Percentiles rank a stretch among this genome's conserved stretches.
phyloP scores from a whole-genome alignment of 2,329 filamentous ascomycete species.

The Pseudocercospora eumusae region DNA sequence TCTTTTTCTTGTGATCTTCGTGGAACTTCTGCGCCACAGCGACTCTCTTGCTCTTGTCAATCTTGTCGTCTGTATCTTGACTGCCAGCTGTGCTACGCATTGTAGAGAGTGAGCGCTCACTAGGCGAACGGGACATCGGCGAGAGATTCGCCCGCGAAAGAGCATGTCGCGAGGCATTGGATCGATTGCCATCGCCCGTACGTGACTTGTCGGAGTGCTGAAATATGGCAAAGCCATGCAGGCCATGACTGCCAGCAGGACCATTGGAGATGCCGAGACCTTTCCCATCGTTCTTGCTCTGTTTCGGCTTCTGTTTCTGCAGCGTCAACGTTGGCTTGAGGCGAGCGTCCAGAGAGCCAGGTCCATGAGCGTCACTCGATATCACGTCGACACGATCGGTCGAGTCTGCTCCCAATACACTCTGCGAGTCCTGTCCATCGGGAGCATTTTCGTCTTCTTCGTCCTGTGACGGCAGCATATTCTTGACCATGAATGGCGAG shows the following conservation, averaged over 20 bases:
- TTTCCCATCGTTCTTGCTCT: slow-evolving; percentile 33
- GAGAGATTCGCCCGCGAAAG: slow-evolving; percentile 32
- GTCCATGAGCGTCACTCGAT: slow-evolving; percentile 56
- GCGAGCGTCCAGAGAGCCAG: slow-evolving; percentile 77
- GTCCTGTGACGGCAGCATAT: slow-evolving; percentile 51
- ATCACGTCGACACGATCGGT: slow-evolving; percentile 16
- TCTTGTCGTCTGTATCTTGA: slow-evolving; percentile 30
- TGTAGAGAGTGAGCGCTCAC: slow-evolving; percentile 36
- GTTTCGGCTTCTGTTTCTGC: slow-evolving; percentile 39
- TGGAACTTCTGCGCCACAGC: slow-evolving; percentile 15
- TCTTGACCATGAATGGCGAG: slow-evolving; percentile 62
- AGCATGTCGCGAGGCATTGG: slow-evolving; percentile 30
- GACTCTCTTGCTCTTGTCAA: slow-evolving; percentile 39
- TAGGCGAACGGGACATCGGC: slow-evolving; percentile 36
- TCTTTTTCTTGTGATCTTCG: slow-evolving; percentile 30
- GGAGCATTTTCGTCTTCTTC: slow-evolving; percentile 50
- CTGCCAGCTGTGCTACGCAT: slow-evolving; percentile 30
- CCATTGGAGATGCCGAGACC: slow-evolving; percentile 38
- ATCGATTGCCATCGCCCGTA: slow-evolving; percentile 24
- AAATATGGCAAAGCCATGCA: slow-evolving; percentile 49
- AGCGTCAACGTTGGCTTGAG: slow-evolving; percentile 76
- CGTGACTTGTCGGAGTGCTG: slow-evolving; percentile 42
- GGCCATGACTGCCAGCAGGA: slow-evolving; percentile 26
- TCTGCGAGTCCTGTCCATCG: slow-evolving; percentile 48
- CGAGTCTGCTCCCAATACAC: slow-evolving; percentile 21